Conservation (phyloP, 2,329 filamentous ascomycete genomes). For the Pyrenochaeta sp. region DNA sequence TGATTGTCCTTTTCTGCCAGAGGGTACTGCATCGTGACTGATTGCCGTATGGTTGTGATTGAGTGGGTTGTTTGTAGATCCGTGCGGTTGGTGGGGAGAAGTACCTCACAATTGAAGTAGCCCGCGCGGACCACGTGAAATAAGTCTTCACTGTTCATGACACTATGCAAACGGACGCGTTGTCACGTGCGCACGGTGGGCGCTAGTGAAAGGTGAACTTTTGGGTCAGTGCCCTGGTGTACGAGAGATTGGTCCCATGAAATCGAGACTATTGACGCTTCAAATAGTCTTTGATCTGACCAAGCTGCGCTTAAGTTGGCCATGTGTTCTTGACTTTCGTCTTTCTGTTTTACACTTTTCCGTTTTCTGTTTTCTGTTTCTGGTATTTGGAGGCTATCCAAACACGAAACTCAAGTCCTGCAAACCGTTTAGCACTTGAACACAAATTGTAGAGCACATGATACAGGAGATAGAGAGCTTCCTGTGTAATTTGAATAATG, state of each 20-base stretch:
- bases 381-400: too few relatives aligned
- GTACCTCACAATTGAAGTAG: not conserved
- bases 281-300: not conserved
- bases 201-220: conserved; percentile 24
- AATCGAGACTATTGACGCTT: not conserved
- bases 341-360: too few relatives aligned
- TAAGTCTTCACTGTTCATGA: not conserved
- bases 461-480: too few relatives aligned
- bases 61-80: not conserved
- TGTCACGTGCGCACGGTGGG: conserved; percentile 3
- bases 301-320: too few relatives aligned
- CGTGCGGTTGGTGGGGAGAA: not conserved
- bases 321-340: too few relatives aligned
- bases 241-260: too few relatives aligned
- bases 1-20: conserved; percentile 21
- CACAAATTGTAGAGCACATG: too few relatives aligned
- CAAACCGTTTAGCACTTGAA: too few relatives aligned
- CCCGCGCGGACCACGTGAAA: not conserved
- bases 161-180: conserved; percentile 4
- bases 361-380: too few relatives aligned
- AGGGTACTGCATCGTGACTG: not conserved
- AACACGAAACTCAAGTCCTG: too few relatives aligned
- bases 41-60: not conserved
- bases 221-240: too few relatives aligned
- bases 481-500: too few relatives aligned